These are phyloP conservation scores for Plasmodium vinckei DNA, from an alignment of 169 alveolate species.

Conservation along the genomic window DNA sequence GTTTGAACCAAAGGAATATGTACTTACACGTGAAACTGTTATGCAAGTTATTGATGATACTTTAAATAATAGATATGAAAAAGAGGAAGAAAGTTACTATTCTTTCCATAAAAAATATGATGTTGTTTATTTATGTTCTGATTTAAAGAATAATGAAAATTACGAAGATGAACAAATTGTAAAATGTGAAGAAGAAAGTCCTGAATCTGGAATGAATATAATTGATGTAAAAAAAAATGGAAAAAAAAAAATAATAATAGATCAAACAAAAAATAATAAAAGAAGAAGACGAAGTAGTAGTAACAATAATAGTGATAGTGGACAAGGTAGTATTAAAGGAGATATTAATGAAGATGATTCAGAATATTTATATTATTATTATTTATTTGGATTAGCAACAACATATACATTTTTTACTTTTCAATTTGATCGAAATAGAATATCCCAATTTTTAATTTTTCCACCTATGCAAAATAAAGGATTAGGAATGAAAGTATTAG, in stretches of 20 bases:
- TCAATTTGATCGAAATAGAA: constrained; percentile 81
- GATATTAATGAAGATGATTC: neutral
- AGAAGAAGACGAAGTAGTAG: neutral
- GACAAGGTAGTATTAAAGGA: neutral
- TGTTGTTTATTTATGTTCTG: constrained; percentile 65
- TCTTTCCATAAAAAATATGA: constrained; percentile 51
- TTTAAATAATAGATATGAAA: constrained; percentile 4
- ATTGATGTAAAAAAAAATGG: neutral
- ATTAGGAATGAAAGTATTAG: constrained; percentile 80
- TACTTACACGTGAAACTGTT: constrained; percentile 34
- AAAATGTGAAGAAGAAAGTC: neutral
- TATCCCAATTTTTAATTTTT: constrained; percentile 84
- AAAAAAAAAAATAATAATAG: neutral
- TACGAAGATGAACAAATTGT: neutral
- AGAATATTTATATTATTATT: constrained; percentile 24
- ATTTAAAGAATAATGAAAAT: constrained; percentile 1
- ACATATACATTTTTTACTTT: constrained; percentile 84
- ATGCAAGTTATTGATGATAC: constrained; percentile 39
- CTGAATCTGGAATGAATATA: neutral
- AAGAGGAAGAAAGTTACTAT: constrained; percentile 54
- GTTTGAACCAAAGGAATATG: constrained; percentile 10
- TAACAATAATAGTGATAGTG: neutral
- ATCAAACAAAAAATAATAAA: neutral
- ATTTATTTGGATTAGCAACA: constrained; percentile 84
- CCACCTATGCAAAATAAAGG: constrained; percentile 87